Evolutionary conservation across 2,329 filamentous ascomycete genomes (phyloP), one percentile per base, ranked within the genome.

Genomic region (Aspergillus tamarii): DNA sequence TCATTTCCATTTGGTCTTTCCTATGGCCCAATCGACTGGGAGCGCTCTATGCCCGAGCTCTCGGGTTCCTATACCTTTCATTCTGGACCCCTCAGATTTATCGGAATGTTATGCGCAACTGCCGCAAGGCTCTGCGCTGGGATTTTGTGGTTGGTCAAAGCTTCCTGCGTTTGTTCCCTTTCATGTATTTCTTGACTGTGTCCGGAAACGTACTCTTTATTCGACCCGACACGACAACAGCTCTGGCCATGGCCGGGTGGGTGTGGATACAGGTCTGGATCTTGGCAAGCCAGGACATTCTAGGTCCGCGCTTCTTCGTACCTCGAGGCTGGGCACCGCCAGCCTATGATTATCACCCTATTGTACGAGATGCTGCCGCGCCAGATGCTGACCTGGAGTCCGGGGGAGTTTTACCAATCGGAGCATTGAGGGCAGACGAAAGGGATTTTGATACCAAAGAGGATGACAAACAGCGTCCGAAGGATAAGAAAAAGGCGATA

Each of bases 41-140:
- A 28, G 81, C 81, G 3, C 74, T 83, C 48, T 90, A 88, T 75
- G 83, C 84, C 66, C 84, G 94, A 74, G 67, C 84, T 3, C 80
- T 96, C 26, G 84, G 87, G 2, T 88, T 94, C 70, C 68, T 86
- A 59, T 97, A 97, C 75, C 86, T 97, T 52, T 97, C 94, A 23
- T 89, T 97, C 74, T 98, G 94, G 94, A 75, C 89, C 0, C 94
- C 95, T 0, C 95, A 99, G 76, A 96, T 98, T 69, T 87, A 91
- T 74, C 91, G 95, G 66, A 99, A 99, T 76, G 84, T 91, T 59
- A 88, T 92, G 78, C 91, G 94, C 60, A 97, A 97, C 78, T 97
- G 93, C 77, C 92, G 94, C 46, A 92, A 91, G 71, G 94, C 94
- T 0, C 84, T 98, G n/a, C 86, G 89, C 4, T 97, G 94, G 93